phyloP scores from a whole-genome alignment of 352 stramenopile genomes.

The Phytophthora pisi region DNA sequence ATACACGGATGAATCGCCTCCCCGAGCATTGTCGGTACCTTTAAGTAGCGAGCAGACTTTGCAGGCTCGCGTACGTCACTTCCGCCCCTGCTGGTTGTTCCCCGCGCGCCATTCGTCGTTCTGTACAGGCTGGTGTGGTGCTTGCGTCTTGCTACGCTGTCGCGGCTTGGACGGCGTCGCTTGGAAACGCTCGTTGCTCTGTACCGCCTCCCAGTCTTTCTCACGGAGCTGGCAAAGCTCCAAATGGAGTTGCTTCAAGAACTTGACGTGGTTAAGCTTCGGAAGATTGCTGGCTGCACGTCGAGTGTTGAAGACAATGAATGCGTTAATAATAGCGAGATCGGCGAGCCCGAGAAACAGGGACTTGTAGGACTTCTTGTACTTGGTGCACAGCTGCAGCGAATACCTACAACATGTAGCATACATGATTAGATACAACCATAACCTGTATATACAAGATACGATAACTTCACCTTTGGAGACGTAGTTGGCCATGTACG shows the following conservation, averaged over 20 bases:
- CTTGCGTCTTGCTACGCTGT: background rate
- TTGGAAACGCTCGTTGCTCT: background rate
- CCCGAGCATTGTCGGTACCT: background rate
- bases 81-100: background rate
- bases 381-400: background rate
- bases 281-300: background rate
- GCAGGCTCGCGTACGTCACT: background rate
- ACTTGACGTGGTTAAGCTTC: background rate
- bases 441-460: too few relatives aligned
- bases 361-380: constrained; percentile 1
- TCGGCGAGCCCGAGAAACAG: background rate
- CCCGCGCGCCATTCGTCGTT: background rate
- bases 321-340: background rate
- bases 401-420: background rate
- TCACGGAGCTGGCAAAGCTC: background rate
- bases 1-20: background rate
- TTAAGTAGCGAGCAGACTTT: background rate
- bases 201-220: background rate
- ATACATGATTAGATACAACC: background rate
- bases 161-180: background rate
- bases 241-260: background rate
- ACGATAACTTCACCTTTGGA: too few relatives aligned
- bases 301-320: background rate
- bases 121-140: background rate
- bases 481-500: too few relatives aligned